phyloP scores from a whole-genome alignment of 805 yeast species.

The Yarrowia porcina region DNA sequence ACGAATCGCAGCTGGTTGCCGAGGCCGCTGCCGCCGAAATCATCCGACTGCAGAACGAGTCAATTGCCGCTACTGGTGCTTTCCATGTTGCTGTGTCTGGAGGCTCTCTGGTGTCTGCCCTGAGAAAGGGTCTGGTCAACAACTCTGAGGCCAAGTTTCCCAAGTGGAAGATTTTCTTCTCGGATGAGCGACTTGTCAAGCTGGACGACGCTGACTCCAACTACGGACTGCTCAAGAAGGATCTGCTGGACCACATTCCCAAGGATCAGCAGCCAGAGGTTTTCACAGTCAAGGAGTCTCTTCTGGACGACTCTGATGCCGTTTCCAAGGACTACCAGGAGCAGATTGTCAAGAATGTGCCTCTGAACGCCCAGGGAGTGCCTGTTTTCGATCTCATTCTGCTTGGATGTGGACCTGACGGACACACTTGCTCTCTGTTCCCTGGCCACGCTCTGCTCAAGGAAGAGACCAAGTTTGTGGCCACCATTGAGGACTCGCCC shows the following conservation, averaged over 20 bases:
- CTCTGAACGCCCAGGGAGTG: conserved; percentile 42
- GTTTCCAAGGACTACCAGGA: conserved; percentile 64
- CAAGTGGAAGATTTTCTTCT: conserved; percentile 63
- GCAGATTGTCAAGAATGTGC: conserved; percentile 51
- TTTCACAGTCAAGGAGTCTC: conserved; percentile 60
- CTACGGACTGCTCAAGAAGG: conserved; percentile 69
- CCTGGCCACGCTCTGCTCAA: conserved; percentile 72
- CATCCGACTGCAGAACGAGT: conserved; percentile 15
- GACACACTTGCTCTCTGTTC: conserved; percentile 90
- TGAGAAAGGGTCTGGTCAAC: conserved; percentile 60
- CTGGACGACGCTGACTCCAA: conserved; percentile 80
- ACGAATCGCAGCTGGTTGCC: conserved; percentile 18
- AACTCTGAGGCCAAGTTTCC: conserved; percentile 42
- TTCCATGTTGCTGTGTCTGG: conserved; percentile 86
- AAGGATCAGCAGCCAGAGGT: conserved; percentile 54
- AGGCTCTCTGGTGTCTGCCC: conserved; percentile 79
- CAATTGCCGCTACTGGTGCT: conserved; percentile 28
- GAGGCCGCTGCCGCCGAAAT: conserved; percentile 19
- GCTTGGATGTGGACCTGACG: conserved; percentile 94
- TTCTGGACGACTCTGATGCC: conserved; percentile 51
- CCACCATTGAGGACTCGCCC: conserved; percentile 76
- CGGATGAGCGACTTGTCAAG: conserved; percentile 89
- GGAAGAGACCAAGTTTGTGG: conserved; percentile 52
- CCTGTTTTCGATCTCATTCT: conserved; percentile 58
- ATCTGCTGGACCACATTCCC: conserved; percentile 50